Evolutionary conservation across 2,329 filamentous ascomycete genomes (phyloP).

Genomic region (Fusarium oligoseptatum): DNA sequence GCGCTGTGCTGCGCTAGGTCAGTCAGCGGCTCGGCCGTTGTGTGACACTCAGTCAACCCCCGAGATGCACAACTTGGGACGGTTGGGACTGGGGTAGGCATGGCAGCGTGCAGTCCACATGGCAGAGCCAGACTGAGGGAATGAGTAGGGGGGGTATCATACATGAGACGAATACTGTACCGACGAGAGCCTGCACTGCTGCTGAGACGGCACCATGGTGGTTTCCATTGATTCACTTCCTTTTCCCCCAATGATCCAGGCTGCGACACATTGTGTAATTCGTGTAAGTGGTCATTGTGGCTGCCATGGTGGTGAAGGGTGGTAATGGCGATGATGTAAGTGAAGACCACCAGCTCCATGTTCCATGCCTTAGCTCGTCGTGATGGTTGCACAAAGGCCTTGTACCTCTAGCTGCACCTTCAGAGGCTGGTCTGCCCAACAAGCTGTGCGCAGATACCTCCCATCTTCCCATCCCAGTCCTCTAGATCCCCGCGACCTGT

Average conservation of each 20-base stretch:
- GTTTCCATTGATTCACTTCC: constrained; percentile 17
- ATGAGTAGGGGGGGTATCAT: background rate
- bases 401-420: constrained; percentile 17
- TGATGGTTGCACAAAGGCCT: constrained; percentile 38
- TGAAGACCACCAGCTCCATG: constrained; percentile 36
- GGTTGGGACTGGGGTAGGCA: constrained; percentile 3
- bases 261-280: constrained; percentile 18
- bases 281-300: constrained; percentile 33
- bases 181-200: background rate
- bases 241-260: constrained; percentile 13
- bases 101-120: constrained; percentile 24
- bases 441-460: constrained; percentile 16
- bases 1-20: background rate
- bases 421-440: constrained; percentile 6
- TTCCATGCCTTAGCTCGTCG: constrained; percentile 34
- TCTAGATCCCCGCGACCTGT: constrained; percentile 26
- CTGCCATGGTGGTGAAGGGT: constrained; percentile 20
- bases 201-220: background rate
- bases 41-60: constrained; percentile 17
- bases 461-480: constrained; percentile 32
- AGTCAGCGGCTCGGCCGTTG: constrained; percentile 19
- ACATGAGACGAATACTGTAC: constrained; percentile 15
- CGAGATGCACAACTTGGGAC: constrained; percentile 6
- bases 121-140: constrained; percentile 9
- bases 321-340: constrained; percentile 40